phyloP scores from a whole-genome alignment of 495 filamentous ascomycete genomes.

The Neurospora sp. region DNA sequence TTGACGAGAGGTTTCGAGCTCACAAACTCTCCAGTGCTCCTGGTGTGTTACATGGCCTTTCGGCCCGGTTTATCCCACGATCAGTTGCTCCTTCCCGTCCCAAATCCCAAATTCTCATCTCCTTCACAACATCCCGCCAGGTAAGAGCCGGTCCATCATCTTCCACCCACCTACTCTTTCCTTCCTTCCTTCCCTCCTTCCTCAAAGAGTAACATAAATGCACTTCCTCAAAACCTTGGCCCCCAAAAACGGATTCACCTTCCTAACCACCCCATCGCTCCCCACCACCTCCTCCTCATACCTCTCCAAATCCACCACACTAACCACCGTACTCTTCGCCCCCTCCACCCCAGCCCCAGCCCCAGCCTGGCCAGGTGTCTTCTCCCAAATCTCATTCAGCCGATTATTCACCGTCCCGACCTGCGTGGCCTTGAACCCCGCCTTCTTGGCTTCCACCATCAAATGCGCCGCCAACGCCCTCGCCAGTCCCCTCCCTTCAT shows the following conservation, averaged over 20 bases:
- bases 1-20: neutral
- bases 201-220: neutral
- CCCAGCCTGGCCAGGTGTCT: neutral
- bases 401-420: neutral
- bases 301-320: neutral
- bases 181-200: neutral
- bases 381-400: neutral
- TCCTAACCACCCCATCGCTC: neutral
- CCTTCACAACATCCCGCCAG: neutral
- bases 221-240: neutral
- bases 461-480: constrained; percentile 24
- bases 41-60: neutral
- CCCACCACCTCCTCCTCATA: neutral
- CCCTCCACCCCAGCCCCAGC: neutral
- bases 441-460: constrained; percentile 21
- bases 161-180: neutral
- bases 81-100: neutral
- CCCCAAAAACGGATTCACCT: neutral
- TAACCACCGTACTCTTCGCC: neutral
- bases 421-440: neutral
- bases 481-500: constrained; percentile 27
- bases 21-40: neutral
- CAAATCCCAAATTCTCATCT: neutral
- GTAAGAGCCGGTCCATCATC: neutral
- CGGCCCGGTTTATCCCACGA: neutral